Percentiles rank a stretch among this genome's conserved stretches.
Conservation (phyloP, 306 rosid genomes). For the Cicer chorassanicum region DNA sequence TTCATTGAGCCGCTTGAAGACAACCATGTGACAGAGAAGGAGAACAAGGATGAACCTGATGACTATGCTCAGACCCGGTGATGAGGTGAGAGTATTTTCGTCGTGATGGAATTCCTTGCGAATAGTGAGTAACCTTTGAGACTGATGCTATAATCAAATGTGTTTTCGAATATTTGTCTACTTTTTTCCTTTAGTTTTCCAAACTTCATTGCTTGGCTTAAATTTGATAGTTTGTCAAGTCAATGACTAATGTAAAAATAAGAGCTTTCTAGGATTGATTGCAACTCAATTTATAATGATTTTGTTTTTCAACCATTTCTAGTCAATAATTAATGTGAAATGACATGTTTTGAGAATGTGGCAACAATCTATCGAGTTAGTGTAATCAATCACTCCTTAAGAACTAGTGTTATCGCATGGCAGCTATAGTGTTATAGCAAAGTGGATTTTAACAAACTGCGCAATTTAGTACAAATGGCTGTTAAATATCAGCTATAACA, state of each 20-base stretch:
- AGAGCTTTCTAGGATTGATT: conserved; percentile 36
- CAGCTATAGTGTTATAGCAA: too few species aligned
- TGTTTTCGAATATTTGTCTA: conserved; percentile 19
- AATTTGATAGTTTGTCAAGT: conserved; percentile 41
- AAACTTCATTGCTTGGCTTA: conserved; percentile 40
- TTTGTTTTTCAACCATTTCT: background rate
- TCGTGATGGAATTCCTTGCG: conserved; percentile 22
- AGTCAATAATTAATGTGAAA: background rate
- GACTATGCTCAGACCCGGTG: conserved; percentile 42
- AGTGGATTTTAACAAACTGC: too few species aligned
- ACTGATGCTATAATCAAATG: conserved; percentile 27
- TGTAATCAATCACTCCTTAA: background rate
- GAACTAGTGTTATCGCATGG: too few species aligned
- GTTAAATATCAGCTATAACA: too few species aligned
- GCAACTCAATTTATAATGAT: conserved; percentile 8
- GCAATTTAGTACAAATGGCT: too few species aligned
- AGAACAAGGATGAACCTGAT: conserved; percentile 47
- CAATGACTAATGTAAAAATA: conserved; percentile 45
- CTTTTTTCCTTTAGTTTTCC: conserved; percentile 20
- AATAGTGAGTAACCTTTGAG: conserved; percentile 5
- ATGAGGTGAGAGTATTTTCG: conserved; percentile 33
- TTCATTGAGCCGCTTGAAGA: conserved; percentile 37
- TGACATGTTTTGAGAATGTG: background rate
- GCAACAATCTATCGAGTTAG: background rate
- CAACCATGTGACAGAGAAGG: conserved; percentile 34